These are phyloP conservation scores for Globisporangium nagaii DNA, from an alignment of 352 stramenopile genomes.

Conservation along the genomic window DNA sequence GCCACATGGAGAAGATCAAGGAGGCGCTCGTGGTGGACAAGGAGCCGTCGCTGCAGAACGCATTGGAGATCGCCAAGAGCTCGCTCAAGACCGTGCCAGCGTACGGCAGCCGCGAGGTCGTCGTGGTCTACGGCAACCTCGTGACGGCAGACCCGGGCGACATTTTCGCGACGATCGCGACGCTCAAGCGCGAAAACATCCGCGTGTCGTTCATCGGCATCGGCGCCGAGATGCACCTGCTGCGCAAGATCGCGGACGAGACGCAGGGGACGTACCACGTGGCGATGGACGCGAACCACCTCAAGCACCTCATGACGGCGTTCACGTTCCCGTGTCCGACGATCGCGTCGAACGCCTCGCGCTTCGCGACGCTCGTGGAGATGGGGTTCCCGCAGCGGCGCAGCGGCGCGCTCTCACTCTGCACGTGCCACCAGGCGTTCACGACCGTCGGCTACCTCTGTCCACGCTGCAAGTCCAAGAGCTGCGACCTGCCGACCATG, in stretches of 20 bases:
- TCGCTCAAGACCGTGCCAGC: slow-evolving; percentile 89
- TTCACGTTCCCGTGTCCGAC: slow-evolving; percentile 93
- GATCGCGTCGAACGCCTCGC: slow-evolving; percentile 54
- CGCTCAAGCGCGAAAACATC: slow-evolving; percentile 88
- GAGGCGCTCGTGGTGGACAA: slow-evolving; percentile 62
- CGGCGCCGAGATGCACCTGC: slow-evolving; percentile 91
- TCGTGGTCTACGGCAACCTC: slow-evolving; percentile 94
- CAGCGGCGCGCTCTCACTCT: slow-evolving; percentile 73
- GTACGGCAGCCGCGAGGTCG: slow-evolving; percentile 86
- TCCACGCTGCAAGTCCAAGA: slow-evolving; percentile 92
- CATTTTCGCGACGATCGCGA: slow-evolving; percentile 91
- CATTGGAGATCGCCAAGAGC: slow-evolving; percentile 83
- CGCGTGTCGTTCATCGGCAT: slow-evolving; percentile 93
- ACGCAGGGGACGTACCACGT: slow-evolving; percentile 94
- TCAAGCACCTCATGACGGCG: slow-evolving; percentile 89
- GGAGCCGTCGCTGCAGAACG: slow-evolving; percentile 89
- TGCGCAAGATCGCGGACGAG: slow-evolving; percentile 83
- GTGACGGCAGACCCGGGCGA: slow-evolving; percentile 95
- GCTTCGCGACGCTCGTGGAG: slow-evolving; percentile 76
- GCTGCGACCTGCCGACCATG: slow-evolving; percentile 92
- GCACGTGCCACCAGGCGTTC: slow-evolving; percentile 82
- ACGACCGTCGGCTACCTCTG: slow-evolving; percentile 91
- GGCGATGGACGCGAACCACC: slow-evolving; percentile 90
- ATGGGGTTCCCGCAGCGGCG: slow-evolving; percentile 82
- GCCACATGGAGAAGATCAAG: slow-evolving; percentile 79